A percentile compares a stretch with the other conserved stretches of the same genome.
Conservation (phyloP, 2,329 filamentous ascomycete genomes). For the Raffaelea albimanens region DNA sequence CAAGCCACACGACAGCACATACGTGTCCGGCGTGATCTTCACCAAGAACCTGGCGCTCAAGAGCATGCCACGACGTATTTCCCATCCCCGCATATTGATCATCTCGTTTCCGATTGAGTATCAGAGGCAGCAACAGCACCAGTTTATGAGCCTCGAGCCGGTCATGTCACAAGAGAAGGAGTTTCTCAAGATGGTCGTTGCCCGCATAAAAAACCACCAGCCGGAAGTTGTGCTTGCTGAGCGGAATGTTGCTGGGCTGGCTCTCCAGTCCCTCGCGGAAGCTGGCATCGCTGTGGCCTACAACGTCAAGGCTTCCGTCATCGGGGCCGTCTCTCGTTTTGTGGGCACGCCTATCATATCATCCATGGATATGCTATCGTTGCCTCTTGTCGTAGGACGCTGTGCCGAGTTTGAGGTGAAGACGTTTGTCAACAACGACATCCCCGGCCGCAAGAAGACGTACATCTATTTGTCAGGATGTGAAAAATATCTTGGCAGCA, state of each 20-base stretch:
- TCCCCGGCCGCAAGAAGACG: constrained; percentile 72
- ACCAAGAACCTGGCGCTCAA: constrained; percentile 95
- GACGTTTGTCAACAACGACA: constrained; percentile 76
- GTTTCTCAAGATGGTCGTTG: constrained; percentile 83
- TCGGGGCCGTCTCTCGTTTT: constrained; percentile 88
- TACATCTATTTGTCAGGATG: constrained; percentile 94
- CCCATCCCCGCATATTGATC: constrained; percentile 78
- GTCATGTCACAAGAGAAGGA: constrained; percentile 96
- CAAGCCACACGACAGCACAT: constrained; percentile 82
- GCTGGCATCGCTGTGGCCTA: constrained; percentile 89
- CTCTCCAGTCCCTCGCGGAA: constrained; percentile 77
- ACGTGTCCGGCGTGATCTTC: constrained; percentile 93
- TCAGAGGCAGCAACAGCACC: constrained; percentile 73
- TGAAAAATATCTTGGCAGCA: constrained; percentile 82
- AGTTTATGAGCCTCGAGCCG: constrained; percentile 97
- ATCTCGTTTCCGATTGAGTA: constrained; percentile 96
- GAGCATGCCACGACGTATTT: constrained; percentile 83
- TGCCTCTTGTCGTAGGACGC: constrained; percentile 66
- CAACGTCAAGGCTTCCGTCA: constrained; percentile 92
- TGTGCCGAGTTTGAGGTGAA: constrained; percentile 90
- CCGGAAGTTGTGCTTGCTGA: constrained; percentile 87
- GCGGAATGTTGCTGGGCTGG: constrained; percentile 84
- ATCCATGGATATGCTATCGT: constrained; percentile 83
- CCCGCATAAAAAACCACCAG: constrained; percentile 74
- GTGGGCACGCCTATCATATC: constrained; percentile 89